These are phyloP conservation scores for Mytilinidion resinicola DNA, from an alignment of 495 filamentous ascomycete genomes.

Conservation along the genomic window DNA sequence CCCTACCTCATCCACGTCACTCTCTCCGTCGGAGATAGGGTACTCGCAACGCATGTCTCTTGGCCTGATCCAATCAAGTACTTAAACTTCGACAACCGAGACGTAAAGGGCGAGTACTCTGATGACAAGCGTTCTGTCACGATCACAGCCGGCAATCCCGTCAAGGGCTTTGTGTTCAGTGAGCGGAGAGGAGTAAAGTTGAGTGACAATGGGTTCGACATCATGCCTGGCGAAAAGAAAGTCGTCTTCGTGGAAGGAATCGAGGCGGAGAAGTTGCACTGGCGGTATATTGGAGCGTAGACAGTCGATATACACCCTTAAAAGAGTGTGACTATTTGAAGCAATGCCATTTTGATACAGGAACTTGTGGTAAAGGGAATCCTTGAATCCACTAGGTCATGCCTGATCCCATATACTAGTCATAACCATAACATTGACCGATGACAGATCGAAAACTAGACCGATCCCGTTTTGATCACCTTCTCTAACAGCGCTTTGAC, in stretches of 20 bases:
- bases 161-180: conserved; percentile 22
- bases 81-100: conserved; percentile 10
- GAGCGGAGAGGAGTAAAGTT: conserved; percentile 15
- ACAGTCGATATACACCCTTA: background rate
- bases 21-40: conserved; percentile 5
- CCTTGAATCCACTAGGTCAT: too few relatives aligned
- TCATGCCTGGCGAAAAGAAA: conserved; percentile 14
- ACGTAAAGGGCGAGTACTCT: conserved; percentile 3
- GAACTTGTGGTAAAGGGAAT: too few relatives aligned
- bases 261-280: background rate
- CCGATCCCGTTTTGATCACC: background rate
- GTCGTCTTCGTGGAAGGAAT: background rate
- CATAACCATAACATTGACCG: too few relatives aligned
- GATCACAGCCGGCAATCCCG: conserved; percentile 7
- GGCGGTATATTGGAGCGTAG: conserved; percentile 5
- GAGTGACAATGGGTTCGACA: conserved; percentile 21
- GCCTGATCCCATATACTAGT: too few relatives aligned
- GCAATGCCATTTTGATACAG: too few relatives aligned
- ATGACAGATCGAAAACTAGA: too few relatives aligned
- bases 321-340: too few relatives aligned
- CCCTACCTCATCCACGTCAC: conserved; percentile 15
- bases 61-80: conserved; percentile 26
- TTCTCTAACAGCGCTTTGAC: background rate
- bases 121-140: background rate
- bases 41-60: conserved; percentile 10